Evolutionary conservation across 768 basidiomycete genomes (phyloP), one percentile per base, ranked within the genome.

Genomic region (Obba rivulosa): DNA sequence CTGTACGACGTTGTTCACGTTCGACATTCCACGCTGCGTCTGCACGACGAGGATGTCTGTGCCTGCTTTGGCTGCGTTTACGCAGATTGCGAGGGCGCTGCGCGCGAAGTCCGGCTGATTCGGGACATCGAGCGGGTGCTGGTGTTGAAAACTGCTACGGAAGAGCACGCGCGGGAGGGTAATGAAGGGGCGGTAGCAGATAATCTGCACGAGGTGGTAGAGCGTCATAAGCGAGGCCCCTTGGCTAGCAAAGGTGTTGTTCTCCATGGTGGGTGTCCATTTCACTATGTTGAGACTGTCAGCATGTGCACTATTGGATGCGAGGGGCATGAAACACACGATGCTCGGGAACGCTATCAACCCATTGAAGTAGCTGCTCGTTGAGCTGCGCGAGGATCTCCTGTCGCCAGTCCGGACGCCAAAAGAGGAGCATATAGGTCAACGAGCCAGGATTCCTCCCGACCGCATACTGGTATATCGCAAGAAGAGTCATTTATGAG

Each of bases 121-220:
- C 11, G 17, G 35, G 44, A 34, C n/a, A 28, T 43, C 46, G 13
- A 13, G 28, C 13, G 11, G 8, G 11, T 20, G 20, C 35, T 24
- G 24, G 17, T 39, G 35, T 42, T 34, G 3, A 78, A 52, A 1
- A 62, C 59, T 1, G 76, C 72, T 0, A 73, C 73, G 50, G 72
- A 31, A 8, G 13, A 36, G 10, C 0, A n/a, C 39, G 20, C 50
- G 56, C 10, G 57, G 50, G 16, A 51, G 36, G 0, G 83, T 83
- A 48, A 92, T 81, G 66, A 88, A 90, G 0, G 87, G 83, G 2
- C 87, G 81, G 62, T 91, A 87, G 34, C 88, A 73, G 31, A 86
- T 69, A 52, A 91, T 88, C 62, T 85, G 81, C 13, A 80, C 67
- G 48, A 83, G 72, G 56, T 87, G 76, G 59, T 75, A 80, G 2